Evolutionary conservation across 306 rosid species (phyloP), one percentile per base, ranked within the genome.

Genomic region (Astragalus membranaceus): DNA sequence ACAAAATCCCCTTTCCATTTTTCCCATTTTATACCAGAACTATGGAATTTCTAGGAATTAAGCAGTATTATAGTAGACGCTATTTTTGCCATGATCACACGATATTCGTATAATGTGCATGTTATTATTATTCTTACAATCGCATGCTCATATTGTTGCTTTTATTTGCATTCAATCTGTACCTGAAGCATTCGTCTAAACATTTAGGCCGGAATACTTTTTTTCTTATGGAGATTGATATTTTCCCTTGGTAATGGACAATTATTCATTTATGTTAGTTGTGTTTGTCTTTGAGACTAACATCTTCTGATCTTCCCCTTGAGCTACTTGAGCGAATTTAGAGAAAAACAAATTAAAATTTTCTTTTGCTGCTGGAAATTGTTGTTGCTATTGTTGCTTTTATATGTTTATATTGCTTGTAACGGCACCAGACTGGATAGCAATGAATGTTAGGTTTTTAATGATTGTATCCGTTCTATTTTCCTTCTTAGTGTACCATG

Each of bases 361-460:
- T 20, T 20, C 1, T 20, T 1, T 20, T 0, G 23, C 23, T 20
- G 23, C 23, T 20, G 23, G 23, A 20, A 20, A 3, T 33, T 49
- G 26, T 50, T 50, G 14, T 32, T 12, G 35, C 51, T 37, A 3
- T 33, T 49, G 26, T 50, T 50, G 14, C 41, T 12, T 43, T 59
- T 37, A 15, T 35, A 5, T 9, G 32, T 60, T 36, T 20, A 20
- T 10, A 57, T 54, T 72, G 50, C 33, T 69, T 58, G 33, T 42
- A 10, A 4, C 32, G 8, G 5, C 56, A 11, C 52, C 14, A 3
- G 3, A 26, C n/a, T 72, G 41, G 52, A 51, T 54, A 49, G 10
- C 8, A 49, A 43, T 32, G 8, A 75, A 51, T 59, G 33, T 61
- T 29, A 48, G 60, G 66, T 16, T 65, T 62, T 63, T 36, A 75